Base-by-base conservation (phyloP, 2,329 filamentous ascomycete species). In the Penicillium brevicompactum region DNA sequence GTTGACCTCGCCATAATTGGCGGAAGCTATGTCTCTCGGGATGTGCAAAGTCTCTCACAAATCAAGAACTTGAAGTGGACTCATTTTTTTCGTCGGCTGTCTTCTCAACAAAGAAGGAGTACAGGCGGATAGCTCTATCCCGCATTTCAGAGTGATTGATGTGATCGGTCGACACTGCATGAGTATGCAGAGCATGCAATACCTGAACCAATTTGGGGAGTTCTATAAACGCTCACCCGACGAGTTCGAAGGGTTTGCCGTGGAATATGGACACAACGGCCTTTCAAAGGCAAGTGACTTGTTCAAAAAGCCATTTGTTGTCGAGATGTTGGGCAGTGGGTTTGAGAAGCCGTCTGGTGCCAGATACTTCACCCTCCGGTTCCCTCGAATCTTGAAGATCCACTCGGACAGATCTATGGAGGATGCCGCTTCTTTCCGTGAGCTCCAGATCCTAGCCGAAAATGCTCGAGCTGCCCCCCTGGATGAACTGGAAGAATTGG, bases 1-100 rank as follows among this genome's bases (percentile, higher is more conserved):
- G 89, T 89, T 9, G 92, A 96, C 70, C 90, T 96, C 67, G 87
- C 89, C 2, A 81, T 93, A 1, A 77, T 96, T 3, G 92, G 90
- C 0, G 92, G 85, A 5, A 84, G 85, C 16, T 92, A 88, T 63
- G 84, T 91, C 61, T 76, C 87, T 3, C 76, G 80, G 47, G 83
- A 85, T 58, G 88, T 87, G 7, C 80, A 78, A 44, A 76, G 80
- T 7, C 82, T 84, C 46, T 46, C 56, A 2, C 72, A 76, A 4
- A 71, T 87, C 2, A 76, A 78, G 5, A 78, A 80, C 16, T 67
- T 90, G 42, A 81, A 82, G 51, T 96, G 88, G 87, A 96, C 90
- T 3, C 85, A 90, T 48, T 96, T 95, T 95, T 66, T 87, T 89
- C 65, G 74, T 96, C 14, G 92, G 86, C 1, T 96, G 91, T 69